Evolutionary conservation across 2,329 filamentous ascomycete genomes (phyloP), one percentile per base, ranked within the genome.

Genomic region (Aspergillus ochraceoroseus): DNA sequence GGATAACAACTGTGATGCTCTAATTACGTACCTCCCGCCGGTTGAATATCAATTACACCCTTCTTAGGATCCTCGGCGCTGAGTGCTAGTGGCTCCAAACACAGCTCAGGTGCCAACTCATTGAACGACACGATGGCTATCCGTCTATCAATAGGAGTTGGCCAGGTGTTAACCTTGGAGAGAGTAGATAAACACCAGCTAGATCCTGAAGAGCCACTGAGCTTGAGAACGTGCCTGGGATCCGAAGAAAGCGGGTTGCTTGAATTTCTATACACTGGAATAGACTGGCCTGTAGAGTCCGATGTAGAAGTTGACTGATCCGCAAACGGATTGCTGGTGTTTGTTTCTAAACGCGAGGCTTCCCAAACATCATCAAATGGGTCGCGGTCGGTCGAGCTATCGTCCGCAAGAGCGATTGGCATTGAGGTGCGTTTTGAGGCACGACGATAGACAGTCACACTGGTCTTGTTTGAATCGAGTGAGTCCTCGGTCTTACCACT

Each of bases 401-500:
- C 27, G 22, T 56, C 38, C 7, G 47, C 41, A 9, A 54, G 43
- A 8, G 43, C 19, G 25, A 59, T 56, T 7, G 53, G 53, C 32
- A 44, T 49, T 5, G 46, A 51, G 3, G 48, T 41, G 5, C 50
- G 53, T 32, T 55, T 61, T n/a, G 61, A 61, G 3, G 62, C 56
- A 30, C 56, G 52, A 30, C 49, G 63, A 38, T 46, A 49, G n/a
- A 67, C 57, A 22, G 63, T 68, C 9, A 35, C 42, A 11, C 41
- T 55, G 5, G 59, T 65, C n/a, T 44, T 44, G n/a, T 56, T 53
- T 3, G 65, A 66, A 19, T 53, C 47, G 13, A 55, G 53, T 8
- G 64, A 66, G 12, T 52, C 35, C 0, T 53, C 44, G 1, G 55
- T 63, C 31, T 59, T 55, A 29, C 56, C 55, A 43, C 64, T 66